Conservation (phyloP, 1,139 yeast species). For the Yamadazyma oceani region DNA sequence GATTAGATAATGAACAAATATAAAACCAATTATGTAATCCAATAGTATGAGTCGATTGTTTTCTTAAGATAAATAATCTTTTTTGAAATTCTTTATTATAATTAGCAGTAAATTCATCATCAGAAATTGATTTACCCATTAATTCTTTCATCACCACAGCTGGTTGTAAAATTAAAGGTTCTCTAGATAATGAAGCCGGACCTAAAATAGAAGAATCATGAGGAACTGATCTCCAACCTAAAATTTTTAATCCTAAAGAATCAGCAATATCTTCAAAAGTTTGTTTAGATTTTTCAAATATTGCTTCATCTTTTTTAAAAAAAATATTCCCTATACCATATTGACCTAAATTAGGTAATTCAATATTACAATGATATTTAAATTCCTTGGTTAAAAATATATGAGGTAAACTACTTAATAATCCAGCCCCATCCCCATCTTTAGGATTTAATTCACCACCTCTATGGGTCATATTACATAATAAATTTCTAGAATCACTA, state of each 20-base stretch:
- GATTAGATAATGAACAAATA: constrained; percentile 87
- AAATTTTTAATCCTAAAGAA: constrained; percentile 73
- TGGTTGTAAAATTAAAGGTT: constrained; percentile 89
- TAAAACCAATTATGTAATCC: constrained; percentile 97
- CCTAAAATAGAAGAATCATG: constrained; percentile 91
- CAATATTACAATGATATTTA: constrained; percentile 57
- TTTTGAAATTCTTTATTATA: constrained; percentile 75
- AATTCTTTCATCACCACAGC: constrained; percentile 69
- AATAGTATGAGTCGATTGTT: constrained; percentile 85
- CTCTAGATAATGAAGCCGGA: constrained; percentile 92
- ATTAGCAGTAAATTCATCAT: constrained; percentile 55
- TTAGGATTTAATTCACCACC: constrained; percentile 97
- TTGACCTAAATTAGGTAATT: constrained; percentile 75
- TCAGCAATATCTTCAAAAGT: constrained; percentile 81
- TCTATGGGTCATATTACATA: constrained; percentile 98
- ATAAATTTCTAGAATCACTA: constrained; percentile 81
- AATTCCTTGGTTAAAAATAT: constrained; percentile 83
- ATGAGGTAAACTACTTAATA: constrained; percentile 90
- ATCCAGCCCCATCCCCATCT: constrained; percentile 99
- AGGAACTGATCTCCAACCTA: constrained; percentile 97
- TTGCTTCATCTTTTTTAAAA: constrained; percentile 76
- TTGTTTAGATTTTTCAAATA: constrained; percentile 63
- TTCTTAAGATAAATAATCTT: constrained; percentile 80
- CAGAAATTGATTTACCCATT: constrained; percentile 44
- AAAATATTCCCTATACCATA: constrained; percentile 95